A percentile compares a stretch with the other conserved stretches of the same genome.
Evolutionary conservation across 805 yeast species (phyloP).

Genomic region (Saccharomycopsis javanensis): DNA sequence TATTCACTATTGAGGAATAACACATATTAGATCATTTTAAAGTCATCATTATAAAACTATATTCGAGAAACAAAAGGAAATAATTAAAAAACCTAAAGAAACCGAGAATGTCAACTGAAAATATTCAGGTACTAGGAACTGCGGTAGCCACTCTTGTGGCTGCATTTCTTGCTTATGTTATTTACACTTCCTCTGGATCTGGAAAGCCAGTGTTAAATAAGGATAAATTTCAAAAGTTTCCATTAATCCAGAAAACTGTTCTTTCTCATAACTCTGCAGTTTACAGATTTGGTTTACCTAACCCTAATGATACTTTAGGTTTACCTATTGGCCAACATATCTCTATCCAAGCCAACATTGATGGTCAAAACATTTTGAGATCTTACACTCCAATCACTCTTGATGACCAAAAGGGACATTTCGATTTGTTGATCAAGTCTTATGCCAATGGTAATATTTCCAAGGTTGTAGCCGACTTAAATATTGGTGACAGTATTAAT

Average conservation of each 20-base stretch:
- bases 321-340: conserved; percentile 94
- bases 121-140: conserved; percentile 14
- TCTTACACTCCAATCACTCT: conserved; percentile 86
- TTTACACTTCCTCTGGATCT: conserved; percentile 28
- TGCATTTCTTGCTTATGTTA: conserved; percentile 18
- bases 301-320: conserved; percentile 64
- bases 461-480: conserved; percentile 55
- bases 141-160: conserved; percentile 16
- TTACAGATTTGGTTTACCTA: conserved; percentile 77
- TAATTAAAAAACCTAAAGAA: too few relatives aligned
- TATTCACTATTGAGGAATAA: background rate
- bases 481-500: conserved; percentile 68
- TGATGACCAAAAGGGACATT: conserved; percentile 69
- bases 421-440: conserved; percentile 77
- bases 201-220: conserved; percentile 48
- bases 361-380: conserved; percentile 72
- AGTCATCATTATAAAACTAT: background rate
- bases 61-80: too few relatives aligned
- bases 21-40: background rate
- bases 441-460: conserved; percentile 84
- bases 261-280: conserved; percentile 74
- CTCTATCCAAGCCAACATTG: conserved; percentile 62
- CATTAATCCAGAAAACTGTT: conserved; percentile 64
- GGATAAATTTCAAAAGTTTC: conserved; percentile 66
- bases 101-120: conserved; percentile 13